Percentiles rank a stretch among this genome's conserved stretches.
phyloP scores from a whole-genome alignment of 176 grass and related monocot species.

The Avena insularis region DNA sequence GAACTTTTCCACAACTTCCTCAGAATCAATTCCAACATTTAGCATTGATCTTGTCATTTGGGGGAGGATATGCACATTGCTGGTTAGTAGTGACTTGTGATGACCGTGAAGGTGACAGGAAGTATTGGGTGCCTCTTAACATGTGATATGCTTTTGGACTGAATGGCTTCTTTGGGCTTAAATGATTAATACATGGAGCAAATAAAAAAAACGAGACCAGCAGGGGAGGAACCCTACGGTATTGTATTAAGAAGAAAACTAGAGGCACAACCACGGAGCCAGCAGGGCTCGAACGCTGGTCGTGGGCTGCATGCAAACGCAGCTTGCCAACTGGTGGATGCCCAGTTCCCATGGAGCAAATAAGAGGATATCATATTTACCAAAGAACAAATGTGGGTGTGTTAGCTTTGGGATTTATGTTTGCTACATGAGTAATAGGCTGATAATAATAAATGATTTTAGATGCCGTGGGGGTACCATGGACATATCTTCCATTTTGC shows the following conservation, averaged over 20 bases:
- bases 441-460: not conserved
- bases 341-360: not conserved
- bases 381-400: constrained; percentile 5
- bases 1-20: not conserved
- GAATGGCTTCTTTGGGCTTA: constrained; percentile 24
- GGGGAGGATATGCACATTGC: not conserved
- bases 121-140: not conserved
- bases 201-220: too few species aligned
- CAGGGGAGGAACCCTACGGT: too few species aligned
- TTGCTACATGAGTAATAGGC: constrained; percentile 18
- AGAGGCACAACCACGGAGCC: too few species aligned
- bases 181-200: not conserved
- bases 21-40: not conserved
- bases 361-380: not conserved
- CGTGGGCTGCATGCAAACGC: too few species aligned
- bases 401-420: constrained; percentile 29
- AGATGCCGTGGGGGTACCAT: not conserved
- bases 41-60: constrained; percentile 6
- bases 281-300: too few species aligned
- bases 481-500: constrained; percentile 16
- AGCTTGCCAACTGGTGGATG: too few species aligned
- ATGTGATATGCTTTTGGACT: constrained; percentile 5
- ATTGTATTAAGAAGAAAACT: too few species aligned
- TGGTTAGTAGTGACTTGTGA: constrained; percentile 12
- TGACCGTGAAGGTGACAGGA: not conserved